Percentiles rank a stretch among this genome's conserved stretches.
Evolutionary conservation across 2,329 filamentous ascomycete genomes (phyloP).

Genomic region (Eutypella sp.): DNA sequence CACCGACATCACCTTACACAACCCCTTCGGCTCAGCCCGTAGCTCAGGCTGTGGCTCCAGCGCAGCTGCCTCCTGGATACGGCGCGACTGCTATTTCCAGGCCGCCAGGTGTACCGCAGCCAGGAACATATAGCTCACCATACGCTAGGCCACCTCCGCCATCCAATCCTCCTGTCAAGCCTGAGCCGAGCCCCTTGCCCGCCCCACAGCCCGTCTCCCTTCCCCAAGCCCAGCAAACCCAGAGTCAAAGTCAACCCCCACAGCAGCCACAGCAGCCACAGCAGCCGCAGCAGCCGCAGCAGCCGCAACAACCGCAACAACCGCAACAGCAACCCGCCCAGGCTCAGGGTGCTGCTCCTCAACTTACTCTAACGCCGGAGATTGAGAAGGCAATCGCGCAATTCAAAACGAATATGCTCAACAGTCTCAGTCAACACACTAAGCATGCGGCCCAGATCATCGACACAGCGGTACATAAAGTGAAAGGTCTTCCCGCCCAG

Average conservation of each 20-base stretch:
- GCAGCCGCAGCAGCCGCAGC: no score
- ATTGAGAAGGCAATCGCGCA: constrained; percentile 24
- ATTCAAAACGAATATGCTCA: constrained; percentile 26
- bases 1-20: constrained; percentile 10
- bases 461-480: constrained; percentile 24
- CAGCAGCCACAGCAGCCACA: no score
- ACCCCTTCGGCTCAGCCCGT: constrained; percentile 16
- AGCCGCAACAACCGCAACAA: no score
- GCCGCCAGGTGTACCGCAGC: constrained; percentile 19
- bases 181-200: constrained; percentile 11
- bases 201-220: constrained; percentile 15
- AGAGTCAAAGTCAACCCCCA: constrained; percentile 8
- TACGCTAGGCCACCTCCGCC: constrained; percentile 26
- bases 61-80: constrained; percentile 23
- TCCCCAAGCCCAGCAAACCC: constrained; percentile 10
- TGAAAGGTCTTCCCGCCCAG: constrained; percentile 22
- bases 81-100: constrained; percentile 16
- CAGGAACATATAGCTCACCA: constrained; percentile 27
- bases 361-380: constrained; percentile 19
- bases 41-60: constrained; percentile 21
- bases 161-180: constrained; percentile 18
- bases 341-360: constrained; percentile 3
- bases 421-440: constrained; percentile 21
- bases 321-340: constrained; percentile 9
- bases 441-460: constrained; percentile 24